These are phyloP conservation scores for Collybia mongolica DNA, from an alignment of 768 basidiomycete species.

Conservation along the genomic window DNA sequence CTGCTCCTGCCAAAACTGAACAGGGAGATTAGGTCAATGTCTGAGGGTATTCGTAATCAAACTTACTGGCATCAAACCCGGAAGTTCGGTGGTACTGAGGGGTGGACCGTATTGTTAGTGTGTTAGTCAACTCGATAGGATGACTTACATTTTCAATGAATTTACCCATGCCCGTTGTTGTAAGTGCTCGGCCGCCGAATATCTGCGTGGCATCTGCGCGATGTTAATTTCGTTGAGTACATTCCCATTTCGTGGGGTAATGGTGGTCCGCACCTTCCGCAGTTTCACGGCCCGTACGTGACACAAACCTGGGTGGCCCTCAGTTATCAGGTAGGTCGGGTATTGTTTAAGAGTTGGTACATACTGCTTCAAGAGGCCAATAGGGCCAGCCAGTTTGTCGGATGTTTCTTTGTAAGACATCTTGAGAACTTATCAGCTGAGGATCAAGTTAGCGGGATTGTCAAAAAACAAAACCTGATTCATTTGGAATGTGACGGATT, in stretches of 20 bases:
- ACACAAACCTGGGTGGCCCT: slow-evolving; percentile 52
- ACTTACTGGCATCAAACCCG: slow-evolving; percentile 73
- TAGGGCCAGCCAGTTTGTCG: slow-evolving; percentile 82
- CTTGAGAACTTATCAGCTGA: slow-evolving; percentile 31
- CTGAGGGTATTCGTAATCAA: slow-evolving; percentile 5
- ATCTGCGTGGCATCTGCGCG: slow-evolving; percentile 75
- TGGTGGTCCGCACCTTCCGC: slow-evolving; percentile 47
- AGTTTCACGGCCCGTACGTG: slow-evolving; percentile 66
- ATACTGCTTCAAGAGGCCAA: slow-evolving; percentile 87
- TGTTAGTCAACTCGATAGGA: not conserved
- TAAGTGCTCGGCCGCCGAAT: slow-evolving; percentile 89
- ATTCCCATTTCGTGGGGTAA: slow-evolving; percentile 6
- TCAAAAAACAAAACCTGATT: slow-evolving; percentile 60
- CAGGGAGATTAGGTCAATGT: slow-evolving; percentile 1
- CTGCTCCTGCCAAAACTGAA: slow-evolving; percentile 71
- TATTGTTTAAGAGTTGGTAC: slow-evolving; percentile 19
- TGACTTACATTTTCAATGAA: slow-evolving; percentile 72
- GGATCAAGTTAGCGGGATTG: slow-evolving; percentile 10
- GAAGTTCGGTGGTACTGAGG: slow-evolving; percentile 82
- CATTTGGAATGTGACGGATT: slow-evolving; percentile 90
- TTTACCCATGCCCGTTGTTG: slow-evolving; percentile 84
- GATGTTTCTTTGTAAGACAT: slow-evolving; percentile 88
- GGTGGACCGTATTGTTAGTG: not conserved
- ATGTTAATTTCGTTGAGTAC: not conserved
- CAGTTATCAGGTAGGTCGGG: not conserved